Evolutionary conservation across 2,329 filamentous ascomycete species (phyloP), one percentile per base, ranked within the genome.

Genomic region (Zelopaecilomyces penicillatus): DNA sequence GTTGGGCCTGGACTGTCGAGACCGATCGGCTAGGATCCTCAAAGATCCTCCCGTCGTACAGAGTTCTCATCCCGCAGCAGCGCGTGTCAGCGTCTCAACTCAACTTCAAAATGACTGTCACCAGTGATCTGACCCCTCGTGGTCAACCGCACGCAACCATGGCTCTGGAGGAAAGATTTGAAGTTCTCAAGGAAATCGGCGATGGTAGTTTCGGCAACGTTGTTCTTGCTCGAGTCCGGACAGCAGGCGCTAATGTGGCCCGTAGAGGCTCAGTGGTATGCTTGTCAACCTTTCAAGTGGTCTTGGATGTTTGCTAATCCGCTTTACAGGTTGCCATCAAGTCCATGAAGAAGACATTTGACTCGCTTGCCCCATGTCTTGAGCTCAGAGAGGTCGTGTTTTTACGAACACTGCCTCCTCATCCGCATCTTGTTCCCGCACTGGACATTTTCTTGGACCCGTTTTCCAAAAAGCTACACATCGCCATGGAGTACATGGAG

Each of bases 321-420:
- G 35, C 45, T 45, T 44, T 46, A 36, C 44, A 97, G 93, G 86
- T 98, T 58, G 93, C 93, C 37, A 96, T 98, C 70, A 98, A 98
- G 70, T 97, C 93, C 5, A 98, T 98, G 93, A 98, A 98, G 76
- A 98, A 98, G 78, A 90, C 85, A 0, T 98, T 97, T 58, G 90
- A 97, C 57, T 95, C 87, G 2, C 89, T 96, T 61, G 71, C 79
- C 11, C 85, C 89, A 42, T 98, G 93, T 64, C 70, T 96, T 52
- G 93, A 98, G 66, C 78, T 98, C 43, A 84, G 93, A 50, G 93
- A 98, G 66, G 93, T 98, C 53, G 93, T 98, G 62, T 98, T 98
- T 67, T 73, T 98, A 39, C 83, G 88, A 59, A 91, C 89, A 8
- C 73, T 98, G 11, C 93, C 93, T 2, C 73, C 78, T 37, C 93